Conservation (phyloP, 2,329 filamentous ascomycete species). For the Beauveria varroae region DNA sequence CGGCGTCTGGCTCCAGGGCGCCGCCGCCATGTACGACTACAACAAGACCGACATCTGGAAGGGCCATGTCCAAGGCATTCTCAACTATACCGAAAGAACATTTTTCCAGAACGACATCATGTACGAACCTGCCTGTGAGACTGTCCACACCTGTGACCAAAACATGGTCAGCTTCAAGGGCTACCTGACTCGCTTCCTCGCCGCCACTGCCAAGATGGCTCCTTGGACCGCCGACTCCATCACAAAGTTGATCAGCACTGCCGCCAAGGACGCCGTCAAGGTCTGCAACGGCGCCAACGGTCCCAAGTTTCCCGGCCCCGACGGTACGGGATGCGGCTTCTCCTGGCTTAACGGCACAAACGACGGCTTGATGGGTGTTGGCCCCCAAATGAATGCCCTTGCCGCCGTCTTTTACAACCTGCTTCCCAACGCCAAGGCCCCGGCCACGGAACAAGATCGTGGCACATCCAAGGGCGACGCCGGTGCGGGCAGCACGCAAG, state of each 20-base stretch:
- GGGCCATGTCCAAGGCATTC: conserved; percentile 49
- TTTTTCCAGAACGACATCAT: conserved; percentile 52
- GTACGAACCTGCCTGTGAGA: conserved; percentile 62
- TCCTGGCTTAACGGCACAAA: conserved; percentile 50
- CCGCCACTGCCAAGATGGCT: conserved; percentile 46
- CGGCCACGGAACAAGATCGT: conserved; percentile 47
- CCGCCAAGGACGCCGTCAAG: conserved; percentile 43
- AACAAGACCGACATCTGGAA: conserved; percentile 48
- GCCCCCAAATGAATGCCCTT: conserved; percentile 62
- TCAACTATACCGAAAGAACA: conserved; percentile 39
- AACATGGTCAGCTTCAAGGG: conserved; percentile 73
- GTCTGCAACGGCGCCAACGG: conserved; percentile 42
- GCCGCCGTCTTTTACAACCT: conserved; percentile 56
- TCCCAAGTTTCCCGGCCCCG: conserved; percentile 39
- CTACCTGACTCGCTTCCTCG: conserved; percentile 62
- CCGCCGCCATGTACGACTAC: conserved; percentile 55
- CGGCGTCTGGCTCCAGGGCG: conserved; percentile 56
- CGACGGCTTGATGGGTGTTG: conserved; percentile 56
- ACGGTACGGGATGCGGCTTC: conserved; percentile 60
- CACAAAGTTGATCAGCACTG: conserved; percentile 41
- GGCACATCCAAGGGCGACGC: conserved; percentile 50
- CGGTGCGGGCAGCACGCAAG: conserved; percentile 33
- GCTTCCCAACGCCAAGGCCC: conserved; percentile 32
- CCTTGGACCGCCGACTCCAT: conserved; percentile 44
- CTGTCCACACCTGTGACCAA: conserved; percentile 51